Conservation (phyloP, 208 protist species). For the Acanthamoeba divionensis region DNA sequence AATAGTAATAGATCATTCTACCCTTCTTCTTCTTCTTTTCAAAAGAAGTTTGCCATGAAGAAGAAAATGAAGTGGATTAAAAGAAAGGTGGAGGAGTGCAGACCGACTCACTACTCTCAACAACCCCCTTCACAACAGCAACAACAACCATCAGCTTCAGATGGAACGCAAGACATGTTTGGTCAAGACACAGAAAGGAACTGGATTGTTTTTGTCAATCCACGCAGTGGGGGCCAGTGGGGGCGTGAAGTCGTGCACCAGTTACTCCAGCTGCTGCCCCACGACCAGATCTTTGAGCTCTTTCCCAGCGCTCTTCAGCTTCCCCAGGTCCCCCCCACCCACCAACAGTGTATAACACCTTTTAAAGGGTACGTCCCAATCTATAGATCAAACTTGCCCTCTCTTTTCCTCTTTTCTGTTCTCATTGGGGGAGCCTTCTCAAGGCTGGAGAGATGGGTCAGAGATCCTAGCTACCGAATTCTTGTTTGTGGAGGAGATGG, state of each 20-base stretch:
- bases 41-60: neutral
- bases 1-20: neutral
- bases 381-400: neutral
- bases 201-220: constrained; percentile 73
- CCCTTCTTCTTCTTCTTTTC: neutral
- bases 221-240: constrained; percentile 73
- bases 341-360: constrained; percentile 51
- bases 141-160: neutral
- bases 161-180: neutral
- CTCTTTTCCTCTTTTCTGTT: neutral
- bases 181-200: neutral
- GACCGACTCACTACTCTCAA: neutral
- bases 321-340: neutral
- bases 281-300: constrained; percentile 73
- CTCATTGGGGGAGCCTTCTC: neutral
- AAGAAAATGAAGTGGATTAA: neutral
- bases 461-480: constrained; percentile 49
- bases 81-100: neutral
- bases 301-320: constrained; percentile 47
- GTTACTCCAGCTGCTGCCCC: constrained; percentile 63
- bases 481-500: constrained; percentile 82
- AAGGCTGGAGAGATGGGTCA: neutral
- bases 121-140: neutral
- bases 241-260: constrained; percentile 59
- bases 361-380: neutral